Evolutionary conservation across 345 rosid species (phyloP).

Genomic region (rapeseed (Brassica napus)): DNA sequence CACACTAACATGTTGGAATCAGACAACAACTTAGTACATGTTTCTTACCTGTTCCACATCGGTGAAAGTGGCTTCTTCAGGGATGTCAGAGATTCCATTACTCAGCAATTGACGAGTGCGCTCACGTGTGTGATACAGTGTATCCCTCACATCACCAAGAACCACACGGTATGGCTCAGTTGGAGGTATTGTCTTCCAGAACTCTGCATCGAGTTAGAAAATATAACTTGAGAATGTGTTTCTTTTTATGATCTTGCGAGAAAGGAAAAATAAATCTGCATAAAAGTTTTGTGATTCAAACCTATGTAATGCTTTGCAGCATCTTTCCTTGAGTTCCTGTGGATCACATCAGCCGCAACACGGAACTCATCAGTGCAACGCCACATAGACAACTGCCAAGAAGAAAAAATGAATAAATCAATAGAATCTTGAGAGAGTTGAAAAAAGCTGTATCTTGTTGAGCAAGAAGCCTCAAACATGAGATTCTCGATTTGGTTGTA

Average conservation of each 20-base stretch:
- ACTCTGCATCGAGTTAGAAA: conserved; percentile 50
- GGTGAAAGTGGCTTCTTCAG: conserved; percentile 75
- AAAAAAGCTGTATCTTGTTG: no score
- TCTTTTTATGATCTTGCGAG: no score
- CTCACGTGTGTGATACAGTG: conserved; percentile 84
- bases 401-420: not conserved
- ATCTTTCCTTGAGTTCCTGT: conserved; percentile 74
- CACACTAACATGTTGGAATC: conserved; percentile 12
- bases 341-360: conserved; percentile 68
- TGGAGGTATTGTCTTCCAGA: conserved; percentile 87
- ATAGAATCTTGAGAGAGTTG: no score
- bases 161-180: conserved; percentile 93
- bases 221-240: not conserved
- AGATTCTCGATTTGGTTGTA: conserved; percentile 91
- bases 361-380: conserved; percentile 96
- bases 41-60: conserved; percentile 70
- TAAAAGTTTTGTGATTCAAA: conserved; percentile 27
- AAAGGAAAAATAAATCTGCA: no score
- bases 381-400: conserved; percentile 94
- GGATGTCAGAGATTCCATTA: conserved; percentile 80
- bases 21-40: not conserved
- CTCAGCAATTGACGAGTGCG: conserved; percentile 83
- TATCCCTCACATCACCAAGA: conserved; percentile 92
- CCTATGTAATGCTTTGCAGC: conserved; percentile 98
- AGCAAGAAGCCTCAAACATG: conserved; percentile 81